Conservation (phyloP, 2,329 filamentous ascomycete genomes). For the Fusarium albosuccineum region DNA sequence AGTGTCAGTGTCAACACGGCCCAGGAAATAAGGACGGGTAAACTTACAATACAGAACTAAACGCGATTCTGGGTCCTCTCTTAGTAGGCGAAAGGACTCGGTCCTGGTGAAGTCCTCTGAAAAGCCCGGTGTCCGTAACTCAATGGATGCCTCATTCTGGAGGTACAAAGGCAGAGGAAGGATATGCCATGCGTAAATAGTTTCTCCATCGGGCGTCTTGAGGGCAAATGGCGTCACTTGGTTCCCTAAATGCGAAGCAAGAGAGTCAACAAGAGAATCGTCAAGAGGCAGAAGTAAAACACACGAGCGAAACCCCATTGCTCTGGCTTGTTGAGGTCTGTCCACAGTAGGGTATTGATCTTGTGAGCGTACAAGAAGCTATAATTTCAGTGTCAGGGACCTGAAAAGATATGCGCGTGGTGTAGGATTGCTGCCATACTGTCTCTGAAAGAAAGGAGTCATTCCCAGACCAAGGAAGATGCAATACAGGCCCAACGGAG, state of each 20-base stretch:
- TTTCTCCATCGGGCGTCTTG: constrained; percentile 79
- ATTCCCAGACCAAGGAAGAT: constrained; percentile 74
- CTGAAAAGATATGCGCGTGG: constrained; percentile 5
- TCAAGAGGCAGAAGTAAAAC: constrained; percentile 27
- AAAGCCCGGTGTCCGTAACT: constrained; percentile 63
- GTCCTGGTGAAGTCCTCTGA: constrained; percentile 67
- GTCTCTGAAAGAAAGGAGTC: constrained; percentile 80
- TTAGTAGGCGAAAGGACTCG: constrained; percentile 71
- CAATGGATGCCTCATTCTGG: constrained; percentile 74
- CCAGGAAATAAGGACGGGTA: constrained; percentile 6
- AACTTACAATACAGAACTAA: constrained; percentile 74
- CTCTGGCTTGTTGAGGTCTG: constrained; percentile 81
- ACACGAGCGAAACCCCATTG: constrained; percentile 87
- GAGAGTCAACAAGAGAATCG: constrained; percentile 17
- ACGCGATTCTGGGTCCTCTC: constrained; percentile 71
- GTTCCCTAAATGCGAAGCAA: constrained; percentile 68
- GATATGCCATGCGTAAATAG: constrained; percentile 91
- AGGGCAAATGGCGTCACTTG: constrained; percentile 91
- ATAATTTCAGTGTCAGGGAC: constrained; percentile 31
- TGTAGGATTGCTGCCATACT: constrained; percentile 64
- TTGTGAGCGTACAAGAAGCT: constrained; percentile 89
- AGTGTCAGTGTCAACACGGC: constrained; percentile 22
- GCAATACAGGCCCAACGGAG: constrained; percentile 74
- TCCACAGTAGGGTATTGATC: constrained; percentile 78
- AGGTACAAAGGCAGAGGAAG: constrained; percentile 83